Evolutionary conservation across 1,139 yeast genomes (phyloP).

Genomic region (Pichia sp.): DNA sequence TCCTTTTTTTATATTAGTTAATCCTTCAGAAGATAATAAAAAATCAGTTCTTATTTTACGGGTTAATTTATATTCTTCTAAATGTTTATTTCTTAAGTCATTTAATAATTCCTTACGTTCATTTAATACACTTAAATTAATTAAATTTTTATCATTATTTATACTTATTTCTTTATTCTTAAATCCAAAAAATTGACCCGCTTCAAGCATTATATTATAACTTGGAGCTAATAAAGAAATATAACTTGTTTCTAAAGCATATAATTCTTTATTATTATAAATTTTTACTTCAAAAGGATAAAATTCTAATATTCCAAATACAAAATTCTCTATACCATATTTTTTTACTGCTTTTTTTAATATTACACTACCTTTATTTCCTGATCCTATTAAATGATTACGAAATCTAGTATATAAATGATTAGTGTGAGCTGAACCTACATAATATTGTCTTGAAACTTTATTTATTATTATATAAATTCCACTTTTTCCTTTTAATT

Average conservation of each 20-base stretch:
- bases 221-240: constrained; percentile 1
- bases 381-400: neutral
- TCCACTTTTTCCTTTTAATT: constrained; percentile 5
- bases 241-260: constrained; percentile 6
- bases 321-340: constrained; percentile 3
- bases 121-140: constrained; percentile 5
- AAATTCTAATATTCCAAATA: constrained; percentile 4
- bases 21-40: constrained; percentile 2
- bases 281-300: constrained; percentile 4
- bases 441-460: constrained; percentile 3
- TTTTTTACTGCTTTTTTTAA: constrained; percentile 5
- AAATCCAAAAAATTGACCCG: constrained; percentile 4
- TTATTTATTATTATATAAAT: constrained; percentile 5
- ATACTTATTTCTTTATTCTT: constrained; percentile 6
- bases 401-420: constrained; percentile 2
- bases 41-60: constrained; percentile 1
- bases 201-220: constrained; percentile 5
- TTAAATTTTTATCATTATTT: constrained; percentile 2
- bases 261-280: constrained; percentile 4
- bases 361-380: constrained; percentile 2
- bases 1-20: constrained; percentile 3
- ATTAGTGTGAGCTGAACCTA: constrained; percentile 6
- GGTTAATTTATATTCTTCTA: constrained; percentile 4
- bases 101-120: constrained; percentile 6
- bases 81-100: constrained; percentile 1